These are phyloP conservation scores for Spirogloea muscicola DNA, from an alignment of 139 green algal species.

Conservation along the genomic window DNA sequence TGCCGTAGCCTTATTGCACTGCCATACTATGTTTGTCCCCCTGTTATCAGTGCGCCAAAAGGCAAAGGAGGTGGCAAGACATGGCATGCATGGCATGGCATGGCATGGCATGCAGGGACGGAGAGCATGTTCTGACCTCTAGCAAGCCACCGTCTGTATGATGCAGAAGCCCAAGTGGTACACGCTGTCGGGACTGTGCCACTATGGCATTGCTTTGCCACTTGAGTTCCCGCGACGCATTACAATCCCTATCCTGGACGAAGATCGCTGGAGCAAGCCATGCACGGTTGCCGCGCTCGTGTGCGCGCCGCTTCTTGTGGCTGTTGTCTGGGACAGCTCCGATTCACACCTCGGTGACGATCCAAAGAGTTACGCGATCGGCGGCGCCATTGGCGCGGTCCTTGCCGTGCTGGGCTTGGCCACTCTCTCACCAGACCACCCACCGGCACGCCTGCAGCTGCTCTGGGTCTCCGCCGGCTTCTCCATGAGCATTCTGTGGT, in stretches of 20 bases:
- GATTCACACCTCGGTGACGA: not conserved
- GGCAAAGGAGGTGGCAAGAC: too few species aligned
- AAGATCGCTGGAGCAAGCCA: slow-evolving; percentile 23
- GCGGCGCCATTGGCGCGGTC: not conserved
- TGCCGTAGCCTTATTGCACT: too few species aligned
- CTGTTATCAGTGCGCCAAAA: not conserved
- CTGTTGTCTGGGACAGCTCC: slow-evolving; percentile 24
- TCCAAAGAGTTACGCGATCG: slow-evolving; percentile 8
- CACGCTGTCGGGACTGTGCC: not conserved
- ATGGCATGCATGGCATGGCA: not conserved
- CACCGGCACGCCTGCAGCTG: not conserved
- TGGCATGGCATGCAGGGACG: not conserved
- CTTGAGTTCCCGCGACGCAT: slow-evolving; percentile 42
- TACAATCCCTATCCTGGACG: slow-evolving; percentile 44
- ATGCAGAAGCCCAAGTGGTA: slow-evolving; percentile 1
- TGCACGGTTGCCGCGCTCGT: slow-evolving; percentile 7
- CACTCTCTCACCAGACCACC: too few species aligned
- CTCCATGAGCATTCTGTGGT: slow-evolving; percentile 52
- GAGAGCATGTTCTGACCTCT: not conserved
- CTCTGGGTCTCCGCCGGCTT: slow-evolving; percentile 36
- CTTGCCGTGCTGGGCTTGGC: not conserved
- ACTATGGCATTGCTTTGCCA: slow-evolving; percentile 31
- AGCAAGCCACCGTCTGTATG: not conserved
- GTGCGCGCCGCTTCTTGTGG: slow-evolving; percentile 40
- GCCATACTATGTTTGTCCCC: not conserved